phyloP scores from a whole-genome alignment of 495 filamentous ascomycete genomes.

The Clohesyomyces aquaticus region DNA sequence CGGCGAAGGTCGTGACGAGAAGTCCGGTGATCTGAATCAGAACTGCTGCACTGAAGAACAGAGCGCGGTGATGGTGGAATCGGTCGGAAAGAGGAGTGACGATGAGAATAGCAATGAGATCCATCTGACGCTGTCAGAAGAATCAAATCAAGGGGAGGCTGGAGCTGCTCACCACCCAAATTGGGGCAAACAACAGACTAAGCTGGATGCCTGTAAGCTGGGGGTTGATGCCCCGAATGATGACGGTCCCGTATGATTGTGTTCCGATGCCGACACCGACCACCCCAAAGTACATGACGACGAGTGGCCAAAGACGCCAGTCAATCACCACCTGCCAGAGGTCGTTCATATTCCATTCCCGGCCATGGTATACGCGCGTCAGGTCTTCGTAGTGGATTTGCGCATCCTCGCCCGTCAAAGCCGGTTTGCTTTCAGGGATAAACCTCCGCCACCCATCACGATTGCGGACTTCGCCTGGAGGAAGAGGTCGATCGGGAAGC shows the following conservation, averaged over 20 bases:
- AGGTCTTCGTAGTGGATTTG: slow-evolving; percentile 83
- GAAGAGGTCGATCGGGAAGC: slow-evolving; percentile 79
- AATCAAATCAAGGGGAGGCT: slow-evolving; percentile 7
- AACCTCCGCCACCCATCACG: slow-evolving; percentile 48
- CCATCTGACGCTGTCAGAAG: slow-evolving; percentile 59
- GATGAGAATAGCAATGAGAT: slow-evolving; percentile 83
- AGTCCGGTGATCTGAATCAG: slow-evolving; percentile 83
- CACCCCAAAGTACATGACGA: slow-evolving; percentile 92
- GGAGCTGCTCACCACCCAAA: slow-evolving; percentile 74
- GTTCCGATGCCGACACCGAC: slow-evolving; percentile 90
- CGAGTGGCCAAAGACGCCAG: slow-evolving; percentile 84
- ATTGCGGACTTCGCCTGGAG: slow-evolving; percentile 60
- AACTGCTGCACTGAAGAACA: slow-evolving; percentile 77
- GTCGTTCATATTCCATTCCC: slow-evolving; percentile 70
- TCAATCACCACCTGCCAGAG: slow-evolving; percentile 71
- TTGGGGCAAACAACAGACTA: slow-evolving; percentile 82
- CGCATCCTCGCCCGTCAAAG: slow-evolving; percentile 76
- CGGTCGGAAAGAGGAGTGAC: slow-evolving; percentile 84
- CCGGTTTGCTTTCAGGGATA: slow-evolving; percentile 63
- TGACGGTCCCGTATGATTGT: slow-evolving; percentile 82
- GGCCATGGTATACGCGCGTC: slow-evolving; percentile 73
- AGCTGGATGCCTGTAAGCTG: slow-evolving; percentile 72
- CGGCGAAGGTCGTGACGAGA: slow-evolving; percentile 76
- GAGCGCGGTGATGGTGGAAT: slow-evolving; percentile 79
- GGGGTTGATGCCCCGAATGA: slow-evolving; percentile 78